A percentile compares a stretch with the other conserved stretches of the same genome.
phyloP scores from a whole-genome alignment of 495 filamentous ascomycete genomes.

The Umbilicaria muhlenbergii region DNA sequence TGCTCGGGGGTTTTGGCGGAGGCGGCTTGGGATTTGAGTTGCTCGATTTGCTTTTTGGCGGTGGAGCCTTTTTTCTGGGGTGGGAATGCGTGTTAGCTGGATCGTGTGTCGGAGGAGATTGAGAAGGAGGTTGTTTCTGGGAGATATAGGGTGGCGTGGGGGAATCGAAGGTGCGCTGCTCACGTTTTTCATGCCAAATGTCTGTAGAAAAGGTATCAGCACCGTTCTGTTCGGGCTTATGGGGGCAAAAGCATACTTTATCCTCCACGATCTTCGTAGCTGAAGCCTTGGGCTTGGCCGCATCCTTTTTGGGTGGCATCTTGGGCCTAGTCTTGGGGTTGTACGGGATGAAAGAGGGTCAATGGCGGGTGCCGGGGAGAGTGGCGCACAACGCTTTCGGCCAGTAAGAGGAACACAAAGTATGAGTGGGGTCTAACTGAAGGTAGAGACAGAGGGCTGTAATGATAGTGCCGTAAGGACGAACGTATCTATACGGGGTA shows the following conservation, averaged over 20 bases:
- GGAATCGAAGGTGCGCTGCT: constrained; percentile 15
- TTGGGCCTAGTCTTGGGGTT: constrained; percentile 17
- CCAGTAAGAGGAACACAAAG: too few species aligned
- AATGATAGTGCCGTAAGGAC: too few species aligned
- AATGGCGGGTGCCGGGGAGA: too few species aligned
- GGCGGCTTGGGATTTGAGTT: constrained; percentile 54
- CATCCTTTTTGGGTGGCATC: constrained; percentile 86
- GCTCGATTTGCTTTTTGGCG: constrained; percentile 77
- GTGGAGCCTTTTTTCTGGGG: constrained; percentile 75
- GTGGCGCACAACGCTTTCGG: neutral
- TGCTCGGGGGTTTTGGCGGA: constrained; percentile 63
- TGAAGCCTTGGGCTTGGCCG: constrained; percentile 58
- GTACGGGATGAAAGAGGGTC: neutral
- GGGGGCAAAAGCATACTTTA: constrained; percentile 38
- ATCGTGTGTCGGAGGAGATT: neutral
- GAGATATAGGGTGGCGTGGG: constrained; percentile 6
- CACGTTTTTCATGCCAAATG: constrained; percentile 98
- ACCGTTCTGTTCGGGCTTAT: neutral
- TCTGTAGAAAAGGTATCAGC: constrained; percentile 26
- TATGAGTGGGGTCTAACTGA: too few species aligned
- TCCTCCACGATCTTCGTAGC: constrained; percentile 62
- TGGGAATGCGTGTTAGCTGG: constrained; percentile 3
- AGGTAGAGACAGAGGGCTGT: too few species aligned
- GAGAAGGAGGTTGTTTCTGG: constrained; percentile 1
- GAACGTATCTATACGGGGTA: too few species aligned